Evolutionary conservation across 2,329 filamentous ascomycete species (phyloP), one percentile per base, ranked within the genome.

Genomic region (Ophiostoma ulmi): DNA sequence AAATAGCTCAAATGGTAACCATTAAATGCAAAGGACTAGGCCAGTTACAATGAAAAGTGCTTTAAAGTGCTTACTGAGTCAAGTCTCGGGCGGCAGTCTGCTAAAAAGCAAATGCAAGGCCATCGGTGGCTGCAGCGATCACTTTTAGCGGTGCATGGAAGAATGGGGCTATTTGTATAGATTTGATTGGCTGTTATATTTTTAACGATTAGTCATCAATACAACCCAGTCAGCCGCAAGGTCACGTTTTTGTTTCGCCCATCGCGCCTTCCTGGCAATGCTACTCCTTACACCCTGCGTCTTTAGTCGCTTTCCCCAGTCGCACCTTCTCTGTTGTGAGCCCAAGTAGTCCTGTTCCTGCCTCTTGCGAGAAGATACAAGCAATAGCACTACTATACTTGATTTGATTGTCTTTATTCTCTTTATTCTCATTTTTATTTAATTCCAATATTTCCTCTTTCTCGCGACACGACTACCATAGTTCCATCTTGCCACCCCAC

Each of bases 381-480:
- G 44, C 44, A 48, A 63, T 36, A 36, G 10, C 26, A 11, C 14
- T 63, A 36, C 39, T 38, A 35, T 64, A 13, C 20, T 63, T 17
- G 10, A 64, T 38, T 64, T 38, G n/a, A n/a, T 31, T 64, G n/a
- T 64, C 31, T 31, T 31, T 31, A 31, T 3, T 38, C 17, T 64
- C 22, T 63, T 63, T 17, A 5, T 39, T 38, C 39, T 38, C 13
- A n/a, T 3, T 64, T 22, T 64, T 20, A 38, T 38, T 64, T 35
- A 5, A 61, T 31, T 61, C 26, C 31, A 38, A n/a, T 41, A 65
- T 58, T 48, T 36, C 26, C 44, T 11, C n/a, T 39, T 38, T 17
- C 31, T 67, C 70, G 67, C 67, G 44, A 69, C 63, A 69, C 41
- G 39, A n/a, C 36, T 38, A 17, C 36, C 63, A 35, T 41, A 38